Evolutionary conservation across 164 flowering plant genomes (phyloP), one percentile per base, ranked within the genome.

Genomic region (Aristolochia californica): DNA sequence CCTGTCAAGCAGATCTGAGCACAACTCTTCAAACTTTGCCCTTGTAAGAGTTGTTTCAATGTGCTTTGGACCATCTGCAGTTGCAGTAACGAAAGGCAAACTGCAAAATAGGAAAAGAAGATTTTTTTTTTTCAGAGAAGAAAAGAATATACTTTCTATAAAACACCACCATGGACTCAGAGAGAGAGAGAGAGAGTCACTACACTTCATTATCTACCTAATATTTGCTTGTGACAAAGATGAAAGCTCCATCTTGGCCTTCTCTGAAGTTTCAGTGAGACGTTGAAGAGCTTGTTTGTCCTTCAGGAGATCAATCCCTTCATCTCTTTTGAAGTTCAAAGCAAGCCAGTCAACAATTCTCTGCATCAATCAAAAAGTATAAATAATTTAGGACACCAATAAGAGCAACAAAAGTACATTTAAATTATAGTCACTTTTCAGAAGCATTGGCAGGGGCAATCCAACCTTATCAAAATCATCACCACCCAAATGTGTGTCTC

Each of bases 401-500:
- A 25, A 5, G 28, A 14, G 7, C 14, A 13, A 54, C n/a, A 17
- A 27, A 22, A 30, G 8, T 28, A 47, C 27, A 43, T 17, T 20
- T 18, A 13, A 57, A 2, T 14, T 17, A 20, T n/a, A 34, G 28
- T 22, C 13, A 26, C 25, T 40, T 24, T 20, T 11, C 16, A 49
- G 17, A 20, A 9, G 43, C 55, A 60, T 15, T 2, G 60, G 25
- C 8, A 17, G 40, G 40, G 40, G 7, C 13, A 26, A 13, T 5
- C 72, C 43, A 45, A 88, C 96, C 90, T 88, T 88, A 58, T 88
- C 93, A 68, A 87, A 87, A 64, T 87, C 95, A 73, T 87, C 91
- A 67, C 95, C 91, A 53, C 88, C 95, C 68, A 84, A 70, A 69
- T 84, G 95, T 13, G 91, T 81, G 63, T 87, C 95, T 13, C 95